phyloP scores from a whole-genome alignment of 1,139 yeast genomes.

The Suhomyces anneliseae region DNA sequence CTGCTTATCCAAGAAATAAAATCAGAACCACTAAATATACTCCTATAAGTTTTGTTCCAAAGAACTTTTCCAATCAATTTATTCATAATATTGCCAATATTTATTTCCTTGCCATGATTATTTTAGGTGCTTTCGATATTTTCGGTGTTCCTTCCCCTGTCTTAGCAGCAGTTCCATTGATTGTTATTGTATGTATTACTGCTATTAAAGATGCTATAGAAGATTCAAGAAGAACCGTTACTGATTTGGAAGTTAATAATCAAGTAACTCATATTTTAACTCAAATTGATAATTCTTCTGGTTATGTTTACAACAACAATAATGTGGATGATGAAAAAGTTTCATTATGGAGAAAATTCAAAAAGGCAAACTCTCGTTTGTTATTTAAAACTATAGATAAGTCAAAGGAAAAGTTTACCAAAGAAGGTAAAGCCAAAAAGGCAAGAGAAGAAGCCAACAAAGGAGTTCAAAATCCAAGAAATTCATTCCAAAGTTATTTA shows the following conservation, averaged over 20 bases:
- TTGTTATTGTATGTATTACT: conserved; percentile 55
- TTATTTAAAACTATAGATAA: conserved; percentile 30
- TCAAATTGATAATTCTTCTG: conserved; percentile 14
- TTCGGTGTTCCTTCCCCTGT: conserved; percentile 61
- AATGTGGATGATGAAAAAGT: conserved; percentile 51
- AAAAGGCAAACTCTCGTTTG: conserved; percentile 45
- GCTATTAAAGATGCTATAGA: conserved; percentile 60
- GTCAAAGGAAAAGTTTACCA: conserved; percentile 34
- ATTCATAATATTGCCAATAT: conserved; percentile 53
- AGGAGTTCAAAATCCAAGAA: conserved; percentile 20
- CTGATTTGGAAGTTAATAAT: conserved; percentile 56
- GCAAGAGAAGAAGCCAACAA: conserved; percentile 21
- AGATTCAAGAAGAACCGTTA: conserved; percentile 53
- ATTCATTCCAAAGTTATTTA: conserved; percentile 35
- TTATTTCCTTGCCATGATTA: conserved; percentile 51
- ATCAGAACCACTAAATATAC: conserved; percentile 63
- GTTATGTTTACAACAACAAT: conserved; percentile 34
- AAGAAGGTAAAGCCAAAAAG: conserved; percentile 38
- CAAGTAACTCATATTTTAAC: conserved; percentile 47
- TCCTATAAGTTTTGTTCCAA: conserved; percentile 55
- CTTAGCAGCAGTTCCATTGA: conserved; percentile 57
- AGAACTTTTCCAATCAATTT: conserved; percentile 51
- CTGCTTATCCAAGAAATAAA: conserved; percentile 51
- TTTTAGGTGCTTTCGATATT: conserved; percentile 53
- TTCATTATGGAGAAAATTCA: conserved; percentile 60